Evolutionary conservation across 768 basidiomycete species (phyloP).

Genomic region (Candolleomyces efflorescens): DNA sequence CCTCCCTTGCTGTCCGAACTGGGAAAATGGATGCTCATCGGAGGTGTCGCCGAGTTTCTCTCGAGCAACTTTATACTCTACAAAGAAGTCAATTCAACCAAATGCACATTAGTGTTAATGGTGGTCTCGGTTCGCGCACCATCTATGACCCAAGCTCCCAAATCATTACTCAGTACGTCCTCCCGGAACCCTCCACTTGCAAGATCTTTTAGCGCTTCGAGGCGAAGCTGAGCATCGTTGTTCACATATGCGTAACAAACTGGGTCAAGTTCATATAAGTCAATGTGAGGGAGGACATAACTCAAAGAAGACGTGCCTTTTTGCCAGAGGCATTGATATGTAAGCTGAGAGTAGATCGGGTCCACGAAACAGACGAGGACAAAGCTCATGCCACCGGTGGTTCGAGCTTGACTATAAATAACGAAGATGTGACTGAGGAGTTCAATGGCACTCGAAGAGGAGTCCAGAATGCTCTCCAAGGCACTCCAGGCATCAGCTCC

Average conservation of each 20-base stretch:
- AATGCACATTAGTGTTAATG: neutral
- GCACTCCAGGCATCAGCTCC: slow-evolving; percentile 21
- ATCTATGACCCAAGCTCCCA: slow-evolving; percentile 26
- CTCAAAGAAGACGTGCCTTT: slow-evolving; percentile 17
- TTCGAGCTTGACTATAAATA: slow-evolving; percentile 25
- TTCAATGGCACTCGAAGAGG: slow-evolving; percentile 16
- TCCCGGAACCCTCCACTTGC: slow-evolving; percentile 24
- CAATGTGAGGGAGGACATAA: neutral
- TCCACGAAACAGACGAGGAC: slow-evolving; percentile 29
- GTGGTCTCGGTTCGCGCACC: slow-evolving; percentile 15
- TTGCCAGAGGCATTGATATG: slow-evolving; percentile 21
- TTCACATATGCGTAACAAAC: slow-evolving; percentile 22
- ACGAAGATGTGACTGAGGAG: slow-evolving; percentile 25
- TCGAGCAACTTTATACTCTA: slow-evolving; percentile 27
- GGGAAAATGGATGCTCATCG: slow-evolving; percentile 18
- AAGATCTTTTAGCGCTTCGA: slow-evolving; percentile 27
- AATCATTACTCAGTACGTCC: slow-evolving; percentile 34
- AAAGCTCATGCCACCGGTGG: slow-evolving; percentile 26
- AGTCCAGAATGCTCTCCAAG: slow-evolving; percentile 20
- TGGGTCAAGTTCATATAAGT: neutral
- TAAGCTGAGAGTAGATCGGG: slow-evolving; percentile 21
- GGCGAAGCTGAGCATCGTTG: slow-evolving; percentile 25
- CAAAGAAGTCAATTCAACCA: neutral
- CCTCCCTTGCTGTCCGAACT: slow-evolving; percentile 7
- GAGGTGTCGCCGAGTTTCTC: slow-evolving; percentile 17